These are phyloP conservation scores for Citrus trifoliata DNA, from an alignment of 345 rosid genomes.

Conservation along the genomic window DNA sequence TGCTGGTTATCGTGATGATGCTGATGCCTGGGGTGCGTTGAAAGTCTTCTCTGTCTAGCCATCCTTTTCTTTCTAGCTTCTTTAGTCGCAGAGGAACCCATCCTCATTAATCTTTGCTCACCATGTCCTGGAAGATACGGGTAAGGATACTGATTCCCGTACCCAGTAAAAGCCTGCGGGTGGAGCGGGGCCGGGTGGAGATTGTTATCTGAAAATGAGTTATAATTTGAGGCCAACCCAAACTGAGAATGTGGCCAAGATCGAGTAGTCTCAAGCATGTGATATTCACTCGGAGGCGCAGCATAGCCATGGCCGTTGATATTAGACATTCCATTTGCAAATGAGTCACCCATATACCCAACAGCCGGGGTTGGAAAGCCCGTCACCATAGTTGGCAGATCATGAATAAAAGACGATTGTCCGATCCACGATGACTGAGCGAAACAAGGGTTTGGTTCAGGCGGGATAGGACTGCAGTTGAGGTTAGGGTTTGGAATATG, in stretches of 20 bases:
- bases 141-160: conserved; percentile 50
- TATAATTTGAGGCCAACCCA: conserved; percentile 33
- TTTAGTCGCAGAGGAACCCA: conserved; percentile 81
- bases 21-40: conserved; percentile 45
- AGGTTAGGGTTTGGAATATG: conserved; percentile 28
- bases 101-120: conserved; percentile 41
- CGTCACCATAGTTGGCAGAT: conserved; percentile 22
- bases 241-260: conserved; percentile 53
- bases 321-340: conserved; percentile 31
- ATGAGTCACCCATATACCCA: conserved; percentile 43
- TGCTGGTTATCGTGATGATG: conserved; percentile 29
- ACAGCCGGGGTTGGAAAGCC: conserved; percentile 31
- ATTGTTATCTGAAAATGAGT: conserved; percentile 27
- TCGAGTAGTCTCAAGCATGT: conserved; percentile 40
- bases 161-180: conserved; percentile 46
- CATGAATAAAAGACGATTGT: conserved; percentile 33
- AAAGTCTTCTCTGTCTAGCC: conserved; percentile 88
- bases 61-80: conserved; percentile 98
- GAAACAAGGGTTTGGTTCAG: conserved; percentile 44
- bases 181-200: conserved; percentile 23
- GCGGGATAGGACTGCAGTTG: conserved; percentile 21
- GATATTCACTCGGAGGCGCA: conserved; percentile 31
- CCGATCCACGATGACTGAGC: conserved; percentile 46
- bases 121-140: conserved; percentile 44
- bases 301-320: conserved; percentile 27